Evolutionary conservation across 306 rosid genomes (phyloP), one percentile per base, ranked within the genome.

Genomic region (Aeschynomene evenia): DNA sequence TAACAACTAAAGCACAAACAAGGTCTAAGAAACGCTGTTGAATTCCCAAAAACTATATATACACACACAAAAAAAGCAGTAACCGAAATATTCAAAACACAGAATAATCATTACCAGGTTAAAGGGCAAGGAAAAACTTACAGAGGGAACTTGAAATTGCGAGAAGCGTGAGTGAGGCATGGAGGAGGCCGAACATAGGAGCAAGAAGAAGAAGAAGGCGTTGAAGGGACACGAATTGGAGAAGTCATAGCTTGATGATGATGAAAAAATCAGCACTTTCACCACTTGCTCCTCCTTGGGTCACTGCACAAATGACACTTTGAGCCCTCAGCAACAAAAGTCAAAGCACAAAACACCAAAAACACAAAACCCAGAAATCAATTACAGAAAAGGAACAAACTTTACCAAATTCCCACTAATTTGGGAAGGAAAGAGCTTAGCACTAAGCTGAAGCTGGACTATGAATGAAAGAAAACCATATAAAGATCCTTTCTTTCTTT

Each of bases 121-220:
- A 16, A 45, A 68, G 26, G 58, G 31, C 20, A 16, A 65, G 53
- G 28, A 28, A 65, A 74, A 49, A 52, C 86, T 82, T 70, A 88
- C 90, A 77, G 19, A 63, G 88, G 90, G 64, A 77, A 79, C 87
- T 79, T 83, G 85, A 68, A 79, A 76, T 74, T 79, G 24, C 84
- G 87, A 77, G 90, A 79, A 72, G 84, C 78, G 56, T 79, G 69
- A 60, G 84, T 55, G 76, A 79, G 68, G 23, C 83, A 71, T 34
- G 86, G 72, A 73, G 77, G 83, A 78, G 86, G 82, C 63, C 78
- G 79, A 74, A 78, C 43, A 43, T 69, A 80, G 9, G 86, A 80
- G 72, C 86, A 79, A 19, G 89, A 81, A 57, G 89, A 77, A 71
- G 87, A 72, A 43, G 86, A 75, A 46, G 86, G 48, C 9, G 91